Evolutionary conservation across 306 rosid species (phyloP), one percentile per base, ranked within the genome.

Genomic region (Lablab purpureus): DNA sequence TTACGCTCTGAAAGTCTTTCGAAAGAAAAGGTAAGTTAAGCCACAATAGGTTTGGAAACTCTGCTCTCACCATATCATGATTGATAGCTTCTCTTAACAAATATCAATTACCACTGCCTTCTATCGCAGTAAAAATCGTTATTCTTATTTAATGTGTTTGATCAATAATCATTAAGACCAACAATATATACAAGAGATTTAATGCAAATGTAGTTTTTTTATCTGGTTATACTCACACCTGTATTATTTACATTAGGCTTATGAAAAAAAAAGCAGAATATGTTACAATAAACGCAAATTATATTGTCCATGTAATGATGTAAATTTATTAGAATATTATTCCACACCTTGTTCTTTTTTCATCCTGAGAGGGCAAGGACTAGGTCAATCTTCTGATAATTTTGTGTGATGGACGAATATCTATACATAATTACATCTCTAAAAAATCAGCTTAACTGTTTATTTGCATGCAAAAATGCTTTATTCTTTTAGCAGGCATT

Each of bases 401-500:
- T 62, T 36, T 73, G 22, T 58, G 55, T 77, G 70, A 80, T 37
- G 75, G 78, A 78, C 80, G 80, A 80, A 72, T 80, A 55, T 84
- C 84, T 79, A 84, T 82, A 85, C 85, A 84, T 4, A 66, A 19
- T 68, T 74, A 21, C 14, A 78, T 49, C 78, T 76, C 36, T 11
- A 71, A 84, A 82, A 80, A 78, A 67, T 11, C 65, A 71, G 64
- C 27, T 41, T 12, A 37, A 2, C 28, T 18, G 56, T 15, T 34
- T 25, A 18, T 30, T 21, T 63, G 66, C 67, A 79, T 80, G 46
- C 50, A 41, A 51, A 67, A 71, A 54, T 72, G 67, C 14, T 71
- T 65, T 82, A 88, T 56, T 80, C 81, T 78, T 91, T 84, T 71
- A 93, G 77, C n/a, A 64, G 78, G 87, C 46, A 81, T 75, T 79